Evolutionary conservation across 331 rosid genomes (phyloP), one percentile per base, ranked within the genome.

Genomic region (Prunus yedoensis): DNA sequence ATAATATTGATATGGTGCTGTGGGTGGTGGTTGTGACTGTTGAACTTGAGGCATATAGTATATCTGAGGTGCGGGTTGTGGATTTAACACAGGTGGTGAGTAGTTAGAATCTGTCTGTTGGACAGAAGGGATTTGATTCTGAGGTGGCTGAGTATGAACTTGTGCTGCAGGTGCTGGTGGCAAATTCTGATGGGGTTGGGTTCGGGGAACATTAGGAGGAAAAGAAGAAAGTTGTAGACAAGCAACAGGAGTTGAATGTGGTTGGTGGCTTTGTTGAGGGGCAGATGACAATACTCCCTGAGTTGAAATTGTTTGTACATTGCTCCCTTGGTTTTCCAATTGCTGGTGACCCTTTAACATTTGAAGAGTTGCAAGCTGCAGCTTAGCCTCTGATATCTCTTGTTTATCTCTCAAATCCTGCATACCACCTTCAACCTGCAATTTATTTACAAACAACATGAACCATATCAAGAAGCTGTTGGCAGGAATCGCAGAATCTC

Each of bases 31-130:
- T 56, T 68, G 79, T 4, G 79, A 57, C 47, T 74, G 86, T 65
- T 76, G 76, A 47, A 57, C 52, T 51, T 79, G 73, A 75, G 80
- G 50, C 71, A 59, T 71, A 23, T 21, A 45, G 70, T 67, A 60
- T 46, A 53, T 74, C 63, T 79, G 81, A 76, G 17, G 77, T 15
- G 76, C 18, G 11, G 87, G 75, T 18, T 70, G 69, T 43, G 74
- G 63, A 74, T 53, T 74, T 20, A 25, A 27, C 74, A 71, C 46
- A 72, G 78, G 79, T 59, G 74, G 72, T 35, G 58, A 64, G 72
- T 64, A 71, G 58, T 76, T 70, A 63, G 74, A 65, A 54, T 76
- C 77, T 4, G 77, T 57, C 27, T 71, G 70, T 28, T 58, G 77
- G 63, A 20, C 14, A 50, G 51, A 77, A 27, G 73, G 73, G 49